phyloP scores from a whole-genome alignment of 140 eudicot genomes.

The Anethum foeniculum region DNA sequence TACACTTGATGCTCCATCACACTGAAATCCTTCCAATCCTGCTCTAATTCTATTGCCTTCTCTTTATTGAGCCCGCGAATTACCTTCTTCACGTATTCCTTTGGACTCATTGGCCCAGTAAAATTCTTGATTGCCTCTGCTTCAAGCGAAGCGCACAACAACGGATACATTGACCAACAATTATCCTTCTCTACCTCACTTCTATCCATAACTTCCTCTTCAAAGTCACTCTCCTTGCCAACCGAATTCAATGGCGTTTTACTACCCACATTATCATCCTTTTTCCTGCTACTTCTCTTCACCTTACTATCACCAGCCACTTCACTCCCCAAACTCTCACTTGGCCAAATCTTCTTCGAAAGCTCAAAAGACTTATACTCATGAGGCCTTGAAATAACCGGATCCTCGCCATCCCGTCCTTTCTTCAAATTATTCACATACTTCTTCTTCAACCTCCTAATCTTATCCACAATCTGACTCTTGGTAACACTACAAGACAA shows the following conservation, averaged over 20 bases:
- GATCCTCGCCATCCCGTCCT: constrained; percentile 37
- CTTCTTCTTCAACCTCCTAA: constrained; percentile 65
- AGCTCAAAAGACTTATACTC: constrained; percentile 42
- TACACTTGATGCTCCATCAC: background rate
- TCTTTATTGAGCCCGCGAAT: background rate
- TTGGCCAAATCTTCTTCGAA: constrained; percentile 61
- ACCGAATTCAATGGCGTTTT: background rate
- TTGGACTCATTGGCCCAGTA: background rate
- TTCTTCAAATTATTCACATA: constrained; percentile 32
- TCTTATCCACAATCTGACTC: constrained; percentile 47
- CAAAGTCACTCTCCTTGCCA: background rate
- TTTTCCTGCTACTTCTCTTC: constrained; percentile 17
- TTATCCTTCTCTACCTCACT: background rate
- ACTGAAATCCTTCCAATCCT: background rate
- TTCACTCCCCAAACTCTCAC: constrained; percentile 9
- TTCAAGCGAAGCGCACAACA: background rate
- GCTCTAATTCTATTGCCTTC: background rate
- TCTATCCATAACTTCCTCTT: background rate
- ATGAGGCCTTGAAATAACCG: constrained; percentile 40
- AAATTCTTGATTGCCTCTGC: background rate
- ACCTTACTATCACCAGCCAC: constrained; percentile 10
- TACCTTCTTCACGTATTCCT: background rate
- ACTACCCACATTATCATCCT: background rate
- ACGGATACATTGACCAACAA: background rate
- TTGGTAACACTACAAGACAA: constrained; percentile 48